Evolutionary conservation across 1,284 basidiomycete genomes (phyloP).

Genomic region (Tylopilus sp.): DNA sequence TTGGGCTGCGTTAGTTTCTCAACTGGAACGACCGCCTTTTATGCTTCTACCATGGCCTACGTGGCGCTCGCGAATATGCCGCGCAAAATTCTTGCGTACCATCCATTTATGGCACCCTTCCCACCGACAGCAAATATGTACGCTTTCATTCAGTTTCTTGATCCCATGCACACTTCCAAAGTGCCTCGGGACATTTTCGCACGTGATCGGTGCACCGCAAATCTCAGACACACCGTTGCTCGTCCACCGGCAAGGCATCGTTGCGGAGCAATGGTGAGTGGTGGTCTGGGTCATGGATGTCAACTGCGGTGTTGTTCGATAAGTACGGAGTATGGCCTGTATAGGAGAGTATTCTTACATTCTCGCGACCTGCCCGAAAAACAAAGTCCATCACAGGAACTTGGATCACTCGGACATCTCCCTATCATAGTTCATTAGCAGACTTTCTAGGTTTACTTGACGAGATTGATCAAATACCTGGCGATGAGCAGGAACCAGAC

Average conservation of each 20-base stretch:
- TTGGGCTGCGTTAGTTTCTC: no score
- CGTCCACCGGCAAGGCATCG: constrained; percentile 3
- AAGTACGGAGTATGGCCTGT: not conserved
- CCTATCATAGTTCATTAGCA: no score
- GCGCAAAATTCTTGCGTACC: constrained; percentile 8
- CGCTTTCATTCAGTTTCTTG: accelerated
- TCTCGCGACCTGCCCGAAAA: no score
- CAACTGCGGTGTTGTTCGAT: not conserved
- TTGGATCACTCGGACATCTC: no score
- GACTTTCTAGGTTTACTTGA: no score
- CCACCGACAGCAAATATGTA: constrained; percentile 1
- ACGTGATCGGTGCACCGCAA: constrained; percentile 1
- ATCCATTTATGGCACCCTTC: not conserved
- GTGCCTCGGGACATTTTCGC: not conserved
- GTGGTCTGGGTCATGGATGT: not conserved
- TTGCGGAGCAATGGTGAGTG: constrained; percentile 6
- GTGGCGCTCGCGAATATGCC: constrained; percentile 16
- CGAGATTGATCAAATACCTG: no score
- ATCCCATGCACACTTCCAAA: not conserved
- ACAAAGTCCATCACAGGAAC: no score
- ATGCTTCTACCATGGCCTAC: constrained; percentile 13
- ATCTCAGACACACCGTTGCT: accelerated
- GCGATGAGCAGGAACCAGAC: no score
- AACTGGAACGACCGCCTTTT: not conserved
- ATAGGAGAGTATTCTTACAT: no score